phyloP scores from a whole-genome alignment of 31 red algal genomes.

The Odonthalia washingtoniensis region DNA sequence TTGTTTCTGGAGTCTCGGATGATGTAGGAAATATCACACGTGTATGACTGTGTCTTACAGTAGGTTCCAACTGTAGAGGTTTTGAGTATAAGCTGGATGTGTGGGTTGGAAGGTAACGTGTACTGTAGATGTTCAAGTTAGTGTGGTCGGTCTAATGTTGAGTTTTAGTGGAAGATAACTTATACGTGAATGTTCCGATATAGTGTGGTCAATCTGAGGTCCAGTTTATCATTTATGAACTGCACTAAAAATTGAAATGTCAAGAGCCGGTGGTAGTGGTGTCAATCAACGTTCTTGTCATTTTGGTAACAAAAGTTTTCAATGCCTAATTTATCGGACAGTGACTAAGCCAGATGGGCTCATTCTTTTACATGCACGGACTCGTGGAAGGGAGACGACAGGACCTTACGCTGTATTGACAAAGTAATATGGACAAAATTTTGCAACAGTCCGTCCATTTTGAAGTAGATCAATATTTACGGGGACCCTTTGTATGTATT shows the following conservation, averaged over 20 bases:
- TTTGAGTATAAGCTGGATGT: too few species aligned
- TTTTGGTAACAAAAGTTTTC: background rate
- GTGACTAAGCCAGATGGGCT: background rate
- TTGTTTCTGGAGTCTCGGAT: too few species aligned
- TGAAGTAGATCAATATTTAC: background rate
- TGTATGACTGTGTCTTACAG: too few species aligned
- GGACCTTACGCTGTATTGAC: background rate
- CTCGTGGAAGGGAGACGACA: background rate
- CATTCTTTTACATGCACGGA: conserved; percentile 4
- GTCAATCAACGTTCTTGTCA: background rate
- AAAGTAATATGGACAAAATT: background rate
- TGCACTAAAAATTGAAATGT: conserved; percentile 27
- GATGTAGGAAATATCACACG: too few species aligned
- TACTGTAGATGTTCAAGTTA: too few species aligned
- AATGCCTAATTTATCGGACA: conserved; percentile 38
- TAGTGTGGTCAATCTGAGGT: too few species aligned
- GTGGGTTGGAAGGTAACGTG: too few species aligned
- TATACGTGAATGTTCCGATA: too few species aligned
- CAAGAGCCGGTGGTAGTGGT: background rate
- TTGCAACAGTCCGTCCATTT: background rate
- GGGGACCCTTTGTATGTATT: background rate
- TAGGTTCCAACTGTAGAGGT: too few species aligned
- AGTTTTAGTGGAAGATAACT: too few species aligned
- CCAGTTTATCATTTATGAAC: too few species aligned
- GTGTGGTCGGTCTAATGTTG: too few species aligned